A percentile compares a stretch with the other conserved stretches of the same genome.
phyloP scores from a whole-genome alignment of 495 filamentous ascomycete genomes.

The Penicillium diatomitis region DNA sequence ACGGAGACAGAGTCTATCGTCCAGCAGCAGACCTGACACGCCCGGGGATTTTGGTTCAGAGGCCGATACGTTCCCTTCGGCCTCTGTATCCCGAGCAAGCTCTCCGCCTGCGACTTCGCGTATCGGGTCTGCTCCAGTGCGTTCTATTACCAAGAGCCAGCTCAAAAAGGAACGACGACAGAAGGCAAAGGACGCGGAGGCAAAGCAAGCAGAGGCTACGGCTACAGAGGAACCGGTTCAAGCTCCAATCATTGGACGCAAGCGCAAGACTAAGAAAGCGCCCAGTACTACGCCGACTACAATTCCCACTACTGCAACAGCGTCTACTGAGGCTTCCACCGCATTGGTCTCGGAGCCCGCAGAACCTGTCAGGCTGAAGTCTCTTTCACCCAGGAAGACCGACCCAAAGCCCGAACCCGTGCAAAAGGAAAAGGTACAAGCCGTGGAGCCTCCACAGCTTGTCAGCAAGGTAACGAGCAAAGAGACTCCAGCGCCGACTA shows the following conservation, averaged over 20 bases:
- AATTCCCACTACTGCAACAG: slow-evolving; percentile 17
- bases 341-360: slow-evolving; percentile 22
- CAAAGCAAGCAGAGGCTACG: slow-evolving; percentile 49
- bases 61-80: slow-evolving; percentile 64
- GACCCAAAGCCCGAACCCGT: slow-evolving; percentile 18
- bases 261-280: slow-evolving; percentile 86
- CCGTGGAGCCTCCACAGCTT: not conserved
- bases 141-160: slow-evolving; percentile 81
- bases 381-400: slow-evolving; percentile 18
- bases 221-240: slow-evolving; percentile 54
- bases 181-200: slow-evolving; percentile 52
- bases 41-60: slow-evolving; percentile 74
- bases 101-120: slow-evolving; percentile 62
- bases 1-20: slow-evolving; percentile 50
- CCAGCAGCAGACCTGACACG: slow-evolving; percentile 63
- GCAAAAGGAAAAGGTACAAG: slow-evolving; percentile 32
- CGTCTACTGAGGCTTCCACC: slow-evolving; percentile 29
- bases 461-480: slow-evolving; percentile 1
- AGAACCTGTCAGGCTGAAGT: slow-evolving; percentile 24
- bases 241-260: slow-evolving; percentile 74
- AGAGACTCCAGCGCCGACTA: slow-evolving; percentile 13
- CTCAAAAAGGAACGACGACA: slow-evolving; percentile 74
- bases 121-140: slow-evolving; percentile 67
- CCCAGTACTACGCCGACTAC: slow-evolving; percentile 2
- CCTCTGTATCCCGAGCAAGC: slow-evolving; percentile 72